Conservation (phyloP, 2,329 filamentous ascomycete species). For the Pseudocercospora vitis region DNA sequence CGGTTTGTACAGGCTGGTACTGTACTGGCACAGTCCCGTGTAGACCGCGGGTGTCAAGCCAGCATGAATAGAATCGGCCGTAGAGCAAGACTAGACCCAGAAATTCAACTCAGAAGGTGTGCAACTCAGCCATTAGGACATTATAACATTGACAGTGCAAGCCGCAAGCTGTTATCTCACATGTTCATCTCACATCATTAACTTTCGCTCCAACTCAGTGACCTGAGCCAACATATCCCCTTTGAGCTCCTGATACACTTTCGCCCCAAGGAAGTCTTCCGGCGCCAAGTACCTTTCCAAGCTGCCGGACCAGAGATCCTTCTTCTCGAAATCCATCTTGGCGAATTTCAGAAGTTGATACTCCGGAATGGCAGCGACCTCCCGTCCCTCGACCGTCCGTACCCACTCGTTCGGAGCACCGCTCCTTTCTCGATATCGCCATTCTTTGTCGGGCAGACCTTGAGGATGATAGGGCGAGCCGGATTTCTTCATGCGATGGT, state of each 20-base stretch:
- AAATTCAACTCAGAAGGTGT: too few species aligned
- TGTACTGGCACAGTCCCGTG: too few species aligned
- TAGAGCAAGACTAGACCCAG: too few species aligned
- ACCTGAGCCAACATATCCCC: slow-evolving; percentile 8
- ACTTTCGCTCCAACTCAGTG: not conserved
- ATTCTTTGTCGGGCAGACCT: slow-evolving; percentile 13
- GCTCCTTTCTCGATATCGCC: slow-evolving; percentile 9
- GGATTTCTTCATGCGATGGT: slow-evolving; percentile 15
- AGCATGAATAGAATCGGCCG: too few species aligned
- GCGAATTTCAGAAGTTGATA: slow-evolving; percentile 8
- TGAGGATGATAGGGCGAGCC: slow-evolving; percentile 8
- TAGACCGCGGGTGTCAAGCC: too few species aligned
- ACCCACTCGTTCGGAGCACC: slow-evolving; percentile 12
- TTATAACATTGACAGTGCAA: too few species aligned
- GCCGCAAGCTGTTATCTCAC: too few species aligned
- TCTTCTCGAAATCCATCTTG: slow-evolving; percentile 11
- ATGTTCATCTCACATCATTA: too few species aligned
- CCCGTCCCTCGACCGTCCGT: slow-evolving; percentile 7
- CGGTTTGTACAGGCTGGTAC: too few species aligned
- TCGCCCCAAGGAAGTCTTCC: slow-evolving; percentile 6
- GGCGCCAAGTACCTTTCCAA: slow-evolving; percentile 14
- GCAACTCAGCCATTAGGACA: too few species aligned
- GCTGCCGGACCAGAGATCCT: slow-evolving; percentile 16
- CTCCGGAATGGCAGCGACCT: slow-evolving; percentile 13
- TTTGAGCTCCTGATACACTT: slow-evolving; percentile 8